Evolutionary conservation across 805 yeast species (phyloP).

Genomic region (Wickerhamomyces pijperi): DNA sequence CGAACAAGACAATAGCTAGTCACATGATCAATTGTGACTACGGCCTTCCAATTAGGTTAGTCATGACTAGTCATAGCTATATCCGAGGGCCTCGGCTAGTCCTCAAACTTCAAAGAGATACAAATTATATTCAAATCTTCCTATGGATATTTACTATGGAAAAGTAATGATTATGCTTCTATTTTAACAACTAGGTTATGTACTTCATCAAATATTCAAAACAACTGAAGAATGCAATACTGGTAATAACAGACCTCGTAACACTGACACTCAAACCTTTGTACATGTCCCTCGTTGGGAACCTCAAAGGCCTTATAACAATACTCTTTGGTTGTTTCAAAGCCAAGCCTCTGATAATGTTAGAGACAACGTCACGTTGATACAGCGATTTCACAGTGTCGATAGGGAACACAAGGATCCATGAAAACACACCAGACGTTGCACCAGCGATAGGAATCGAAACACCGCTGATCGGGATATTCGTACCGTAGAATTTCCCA

Average conservation of each 20-base stretch:
- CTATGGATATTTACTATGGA: too few species aligned
- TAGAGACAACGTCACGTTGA: slow-evolving; percentile 64
- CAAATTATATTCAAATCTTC: too few species aligned
- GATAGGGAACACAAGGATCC: slow-evolving; percentile 69
- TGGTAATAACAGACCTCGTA: slow-evolving; percentile 58
- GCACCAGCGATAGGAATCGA: slow-evolving; percentile 68
- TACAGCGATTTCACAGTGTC: slow-evolving; percentile 71
- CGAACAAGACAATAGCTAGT: too few species aligned
- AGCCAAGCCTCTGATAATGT: slow-evolving; percentile 46
- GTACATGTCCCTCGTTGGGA: slow-evolving; percentile 45
- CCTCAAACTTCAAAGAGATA: too few species aligned
- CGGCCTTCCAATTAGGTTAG: too few species aligned
- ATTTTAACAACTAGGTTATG: slow-evolving; percentile 22
- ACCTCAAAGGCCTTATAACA: slow-evolving; percentile 21
- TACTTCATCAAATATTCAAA: slow-evolving; percentile 60
- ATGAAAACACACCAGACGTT: slow-evolving; percentile 60
- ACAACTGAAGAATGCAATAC: slow-evolving; percentile 63
- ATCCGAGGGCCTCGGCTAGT: too few species aligned
- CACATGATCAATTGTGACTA: too few species aligned
- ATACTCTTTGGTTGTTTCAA: slow-evolving; percentile 27
- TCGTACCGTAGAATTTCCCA: slow-evolving; percentile 23
- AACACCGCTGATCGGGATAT: slow-evolving; percentile 23
- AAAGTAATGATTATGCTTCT: too few species aligned
- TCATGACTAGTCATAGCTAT: too few species aligned
- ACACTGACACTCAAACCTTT: slow-evolving; percentile 71